A percentile compares a stretch with the other conserved stretches of the same genome.
Evolutionary conservation across 2,329 filamentous ascomycete genomes (phyloP).

Genomic region (Verticillium zaregamsianum): DNA sequence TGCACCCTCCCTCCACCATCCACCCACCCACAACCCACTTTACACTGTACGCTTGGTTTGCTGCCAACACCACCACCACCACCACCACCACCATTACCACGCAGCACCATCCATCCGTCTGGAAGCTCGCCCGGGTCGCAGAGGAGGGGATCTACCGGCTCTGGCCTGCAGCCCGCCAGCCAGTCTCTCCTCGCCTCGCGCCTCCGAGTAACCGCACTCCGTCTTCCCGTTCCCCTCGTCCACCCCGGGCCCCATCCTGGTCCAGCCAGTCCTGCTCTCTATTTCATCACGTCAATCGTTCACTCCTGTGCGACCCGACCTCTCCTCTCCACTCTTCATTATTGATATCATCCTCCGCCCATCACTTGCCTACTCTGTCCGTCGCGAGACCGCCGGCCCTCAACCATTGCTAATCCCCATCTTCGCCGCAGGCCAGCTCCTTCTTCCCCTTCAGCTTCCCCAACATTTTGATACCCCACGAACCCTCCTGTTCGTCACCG

Average conservation of each 20-base stretch:
- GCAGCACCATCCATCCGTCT: not conserved
- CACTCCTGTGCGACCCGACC: not conserved
- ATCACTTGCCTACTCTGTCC: not conserved
- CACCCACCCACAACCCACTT: not conserved
- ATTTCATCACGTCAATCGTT: not conserved
- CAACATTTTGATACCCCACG: not conserved
- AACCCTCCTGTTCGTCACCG: not conserved
- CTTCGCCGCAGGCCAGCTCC: not conserved
- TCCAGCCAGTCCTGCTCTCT: not conserved
- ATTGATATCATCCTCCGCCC: not conserved
- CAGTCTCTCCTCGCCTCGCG: not conserved
- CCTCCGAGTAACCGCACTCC: not conserved
- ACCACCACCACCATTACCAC: not conserved
- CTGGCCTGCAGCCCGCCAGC: not conserved
- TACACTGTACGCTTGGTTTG: constrained; percentile 2
- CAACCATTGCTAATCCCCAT: not conserved
- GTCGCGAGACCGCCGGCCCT: not conserved
- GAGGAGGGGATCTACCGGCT: not conserved
- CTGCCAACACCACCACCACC: not conserved
- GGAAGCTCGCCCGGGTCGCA: not conserved
- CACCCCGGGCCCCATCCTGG: not conserved
- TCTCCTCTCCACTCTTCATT: not conserved
- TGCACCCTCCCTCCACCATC: not conserved
- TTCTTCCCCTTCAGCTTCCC: not conserved
- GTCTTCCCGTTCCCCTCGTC: not conserved